phyloP scores from a whole-genome alignment of 75 land plant species.

The Cunninghamia lanceolata region DNA sequence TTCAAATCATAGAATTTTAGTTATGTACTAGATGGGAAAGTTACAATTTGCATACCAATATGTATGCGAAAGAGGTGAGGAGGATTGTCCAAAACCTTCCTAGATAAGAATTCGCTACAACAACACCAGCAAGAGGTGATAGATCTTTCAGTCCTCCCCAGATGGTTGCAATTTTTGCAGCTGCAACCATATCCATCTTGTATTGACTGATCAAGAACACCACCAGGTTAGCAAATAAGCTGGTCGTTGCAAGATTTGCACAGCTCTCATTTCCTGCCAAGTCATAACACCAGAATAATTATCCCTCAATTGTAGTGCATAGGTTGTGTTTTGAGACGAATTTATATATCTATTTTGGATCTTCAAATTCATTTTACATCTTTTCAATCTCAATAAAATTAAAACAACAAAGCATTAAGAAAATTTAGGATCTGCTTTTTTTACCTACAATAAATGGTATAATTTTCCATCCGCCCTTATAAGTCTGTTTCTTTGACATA shows the following conservation, averaged over 20 bases:
- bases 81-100: conserved; percentile 39
- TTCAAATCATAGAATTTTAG: background rate
- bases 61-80: conserved; percentile 19
- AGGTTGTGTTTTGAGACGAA: background rate
- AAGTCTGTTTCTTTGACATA: background rate
- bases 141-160: conserved; percentile 32
- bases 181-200: conserved; percentile 14
- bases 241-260: background rate
- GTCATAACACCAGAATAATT: background rate
- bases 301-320: background rate
- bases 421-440: background rate
- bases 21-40: background rate
- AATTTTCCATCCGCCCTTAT: background rate
- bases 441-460: background rate
- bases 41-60: conserved; percentile 11
- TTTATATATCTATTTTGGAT: too few species aligned
- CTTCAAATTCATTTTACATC: too few species aligned
- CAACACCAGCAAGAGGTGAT: conserved; percentile 29
- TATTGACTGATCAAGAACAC: conserved; percentile 15
- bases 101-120: conserved; percentile 36
- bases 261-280: background rate
- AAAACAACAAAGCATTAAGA: too few species aligned
- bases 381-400: too few species aligned
- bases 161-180: conserved; percentile 26
- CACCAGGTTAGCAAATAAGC: conserved; percentile 14